Base-by-base conservation (phyloP, 805 yeast species). In the Metschnikowia chrysomelidarum region DNA sequence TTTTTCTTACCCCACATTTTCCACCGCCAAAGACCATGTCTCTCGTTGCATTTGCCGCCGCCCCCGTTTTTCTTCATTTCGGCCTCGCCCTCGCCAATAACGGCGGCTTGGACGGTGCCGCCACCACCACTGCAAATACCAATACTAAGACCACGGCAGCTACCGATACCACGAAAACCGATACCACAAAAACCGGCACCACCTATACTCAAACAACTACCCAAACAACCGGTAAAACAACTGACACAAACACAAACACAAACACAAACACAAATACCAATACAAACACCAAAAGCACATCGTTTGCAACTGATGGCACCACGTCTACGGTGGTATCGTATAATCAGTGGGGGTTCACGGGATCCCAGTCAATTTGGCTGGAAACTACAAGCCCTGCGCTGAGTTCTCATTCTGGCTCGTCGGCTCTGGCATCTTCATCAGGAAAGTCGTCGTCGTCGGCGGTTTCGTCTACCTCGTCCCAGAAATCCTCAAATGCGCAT, bases 341-440 rank as follows among this genome's bases (percentile, higher is more conserved):
- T 50, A 67, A 67, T 49, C 64, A 63, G 40, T 66, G 61, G 58
- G 73, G 73, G 2, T 67, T 66, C 44, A 60, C 67, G 4, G 73
- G 73, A 1, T 44, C 58, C 1, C 67, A 67, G 43, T 56, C 64
- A 0, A 41, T 39, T 3, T 67, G 73, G 73, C 44, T 40, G 14
- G 56, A 51, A 3, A 27, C 50, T 11, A 42, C 47, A 7, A 19
- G 42, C 14, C 19, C 11, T n/a, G 30, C 24, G 14, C 32, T 29
- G 32, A n/a, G n/a, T n/a, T n/a, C n/a, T n/a, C n/a, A n/a, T n/a
- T n/a, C n/a, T n/a, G 13, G 28, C 10, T 25, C 17, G 4, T 24
- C 19, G 35, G 16, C 10, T 11, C 20, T 30, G 9, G 32, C 8
- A 24, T 18, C 28, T n/a, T 11, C 7, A 2, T 27, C 38, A 5